These are phyloP conservation scores for Boletellus sp. DNA, from an alignment of 768 basidiomycete genomes.

Conservation along the genomic window DNA sequence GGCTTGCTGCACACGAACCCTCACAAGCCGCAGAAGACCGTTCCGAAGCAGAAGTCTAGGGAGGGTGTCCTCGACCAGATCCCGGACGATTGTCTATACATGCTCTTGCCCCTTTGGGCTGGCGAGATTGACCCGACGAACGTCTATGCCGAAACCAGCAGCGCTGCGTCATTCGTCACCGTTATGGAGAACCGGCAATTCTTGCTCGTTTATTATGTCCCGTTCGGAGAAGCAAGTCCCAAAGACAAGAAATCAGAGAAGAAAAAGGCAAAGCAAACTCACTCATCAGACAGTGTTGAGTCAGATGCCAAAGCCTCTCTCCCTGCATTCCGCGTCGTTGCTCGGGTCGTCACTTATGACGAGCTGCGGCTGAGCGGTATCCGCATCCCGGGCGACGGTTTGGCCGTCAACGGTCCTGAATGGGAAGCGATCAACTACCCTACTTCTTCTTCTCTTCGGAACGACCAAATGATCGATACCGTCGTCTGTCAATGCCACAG, in stretches of 20 bases:
- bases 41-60: slow-evolving; percentile 16
- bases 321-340: slow-evolving; percentile 66
- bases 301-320: slow-evolving; percentile 50
- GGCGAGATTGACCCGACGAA: slow-evolving; percentile 59
- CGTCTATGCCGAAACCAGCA: slow-evolving; percentile 18
- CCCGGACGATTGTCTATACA: slow-evolving; percentile 68
- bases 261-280: slow-evolving; percentile 31
- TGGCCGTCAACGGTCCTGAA: slow-evolving; percentile 63
- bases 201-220: slow-evolving; percentile 78
- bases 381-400: slow-evolving; percentile 66
- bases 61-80: slow-evolving; percentile 56
- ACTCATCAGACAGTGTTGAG: slow-evolving; percentile 26
- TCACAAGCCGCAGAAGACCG: slow-evolving; percentile 26
- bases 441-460: slow-evolving; percentile 27
- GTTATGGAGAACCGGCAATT: slow-evolving; percentile 55
- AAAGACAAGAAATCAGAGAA: slow-evolving; percentile 26
- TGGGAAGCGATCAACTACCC: slow-evolving; percentile 42
- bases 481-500: slow-evolving; percentile 59
- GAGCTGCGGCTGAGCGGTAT: slow-evolving; percentile 73
- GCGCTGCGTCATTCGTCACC: slow-evolving; percentile 37
- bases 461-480: slow-evolving; percentile 37
- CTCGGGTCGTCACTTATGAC: slow-evolving; percentile 66
- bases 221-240: slow-evolving; percentile 30
- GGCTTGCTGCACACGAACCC: slow-evolving; percentile 63
- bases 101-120: slow-evolving; percentile 85